Conservation (phyloP, 2,329 filamentous ascomycete species). For the Claviceps humidiphila region DNA sequence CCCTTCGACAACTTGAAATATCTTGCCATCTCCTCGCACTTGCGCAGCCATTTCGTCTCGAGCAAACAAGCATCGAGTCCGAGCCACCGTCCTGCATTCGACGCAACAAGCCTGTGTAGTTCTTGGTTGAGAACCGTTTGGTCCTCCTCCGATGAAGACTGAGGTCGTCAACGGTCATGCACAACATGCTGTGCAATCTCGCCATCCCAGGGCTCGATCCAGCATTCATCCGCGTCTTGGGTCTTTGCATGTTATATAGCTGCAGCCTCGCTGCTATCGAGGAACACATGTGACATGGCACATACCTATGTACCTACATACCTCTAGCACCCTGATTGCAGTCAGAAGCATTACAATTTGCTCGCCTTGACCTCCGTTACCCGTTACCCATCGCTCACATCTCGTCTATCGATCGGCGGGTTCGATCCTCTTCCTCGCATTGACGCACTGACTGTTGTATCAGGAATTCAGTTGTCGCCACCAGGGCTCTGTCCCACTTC, state of each 20-base stretch:
- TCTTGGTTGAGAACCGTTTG: background rate
- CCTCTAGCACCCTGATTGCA: background rate
- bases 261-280: background rate
- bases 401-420: background rate
- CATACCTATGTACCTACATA: background rate
- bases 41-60: background rate
- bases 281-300: too few relatives aligned
- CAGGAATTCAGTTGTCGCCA: background rate
- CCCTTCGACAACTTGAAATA: too few relatives aligned
- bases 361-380: too few relatives aligned
- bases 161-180: background rate
- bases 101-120: background rate
- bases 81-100: background rate
- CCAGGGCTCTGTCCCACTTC: too few relatives aligned
- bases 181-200: background rate
- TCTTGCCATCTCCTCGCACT: background rate
- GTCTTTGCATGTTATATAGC: background rate
- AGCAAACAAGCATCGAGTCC: background rate
- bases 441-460: background rate
- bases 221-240: background rate
- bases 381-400: background rate
- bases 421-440: background rate
- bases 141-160: background rate
- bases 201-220: background rate
- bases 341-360: background rate